Percentiles rank a stretch among this genome's conserved stretches.
These are phyloP conservation scores for Herpetomonas tarakana DNA, from an alignment of 208 protist species.

Conservation along the genomic window DNA sequence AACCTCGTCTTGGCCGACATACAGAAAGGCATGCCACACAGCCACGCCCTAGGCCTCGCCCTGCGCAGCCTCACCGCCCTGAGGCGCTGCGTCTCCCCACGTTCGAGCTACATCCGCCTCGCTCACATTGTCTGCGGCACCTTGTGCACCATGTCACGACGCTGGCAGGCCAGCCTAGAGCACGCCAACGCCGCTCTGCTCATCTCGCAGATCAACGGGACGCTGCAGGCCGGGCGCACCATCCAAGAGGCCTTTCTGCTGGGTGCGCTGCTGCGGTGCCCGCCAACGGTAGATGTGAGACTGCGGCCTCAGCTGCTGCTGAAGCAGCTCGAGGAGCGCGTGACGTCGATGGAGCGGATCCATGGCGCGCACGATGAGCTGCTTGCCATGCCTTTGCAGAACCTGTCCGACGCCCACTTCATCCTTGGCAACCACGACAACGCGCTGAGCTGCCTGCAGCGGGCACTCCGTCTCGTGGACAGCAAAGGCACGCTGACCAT, in stretches of 20 bases:
- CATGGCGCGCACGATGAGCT: slow-evolving; percentile 26
- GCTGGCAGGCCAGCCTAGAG: slow-evolving; percentile 43
- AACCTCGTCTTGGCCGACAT: slow-evolving; percentile 36
- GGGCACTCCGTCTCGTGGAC: slow-evolving; percentile 43
- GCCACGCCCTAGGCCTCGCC: slow-evolving; percentile 27
- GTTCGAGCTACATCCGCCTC: slow-evolving; percentile 25
- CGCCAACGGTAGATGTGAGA: slow-evolving; percentile 23
- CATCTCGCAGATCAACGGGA: slow-evolving; percentile 32
- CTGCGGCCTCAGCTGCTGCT: slow-evolving; percentile 24
- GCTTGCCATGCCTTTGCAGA: slow-evolving; percentile 38
- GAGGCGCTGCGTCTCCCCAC: slow-evolving; percentile 19
- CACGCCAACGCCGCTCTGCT: slow-evolving; percentile 54
- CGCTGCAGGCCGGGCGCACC: slow-evolving; percentile 19
- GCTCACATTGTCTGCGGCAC: slow-evolving; percentile 21
- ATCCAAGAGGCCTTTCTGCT: slow-evolving; percentile 35
- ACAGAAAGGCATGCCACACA: slow-evolving; percentile 17
- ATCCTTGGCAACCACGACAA: slow-evolving; percentile 23
- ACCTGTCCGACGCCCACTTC: slow-evolving; percentile 54
- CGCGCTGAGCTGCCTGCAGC: slow-evolving; percentile 29
- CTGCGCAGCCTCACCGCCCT: slow-evolving; percentile 28
- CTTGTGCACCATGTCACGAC: slow-evolving; percentile 17
- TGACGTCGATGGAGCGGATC: slow-evolving; percentile 7
- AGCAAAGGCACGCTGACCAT: slow-evolving; percentile 50
- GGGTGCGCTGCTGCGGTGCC: slow-evolving; percentile 35
- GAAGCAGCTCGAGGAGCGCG: slow-evolving; percentile 19